Evolutionary conservation across 768 basidiomycete species (phyloP).

Genomic region (Psilocybe azurescens): DNA sequence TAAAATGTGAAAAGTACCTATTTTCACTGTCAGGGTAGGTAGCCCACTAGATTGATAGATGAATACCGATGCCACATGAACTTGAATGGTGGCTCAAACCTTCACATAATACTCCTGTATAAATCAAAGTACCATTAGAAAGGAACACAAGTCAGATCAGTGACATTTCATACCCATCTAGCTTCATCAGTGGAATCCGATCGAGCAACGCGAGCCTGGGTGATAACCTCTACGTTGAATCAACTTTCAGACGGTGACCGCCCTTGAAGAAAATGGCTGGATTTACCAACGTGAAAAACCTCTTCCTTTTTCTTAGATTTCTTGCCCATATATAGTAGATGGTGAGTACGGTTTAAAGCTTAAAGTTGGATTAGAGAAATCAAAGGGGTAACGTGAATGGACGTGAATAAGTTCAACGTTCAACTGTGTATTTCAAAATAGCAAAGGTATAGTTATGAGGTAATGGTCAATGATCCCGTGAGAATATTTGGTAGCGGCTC

Average conservation of each 20-base stretch:
- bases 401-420: too few species aligned
- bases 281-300: slow-evolving; percentile 55
- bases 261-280: too few species aligned
- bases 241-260: neutral
- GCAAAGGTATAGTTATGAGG: neutral
- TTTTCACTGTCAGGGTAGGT: slow-evolving; percentile 61
- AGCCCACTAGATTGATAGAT: slow-evolving; percentile 56
- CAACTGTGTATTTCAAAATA: neutral
- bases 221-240: slow-evolving; percentile 58
- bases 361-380: too few species aligned
- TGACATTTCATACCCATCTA: slow-evolving; percentile 19
- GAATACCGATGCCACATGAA: neutral
- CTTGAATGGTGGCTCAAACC: slow-evolving; percentile 38
- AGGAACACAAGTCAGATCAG: slow-evolving; percentile 1
- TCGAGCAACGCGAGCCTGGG: slow-evolving; percentile 54
- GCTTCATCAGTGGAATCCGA: slow-evolving; percentile 22
- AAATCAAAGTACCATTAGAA: neutral
- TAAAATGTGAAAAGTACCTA: slow-evolving; percentile 43
- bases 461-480: slow-evolving; percentile 1
- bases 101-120: slow-evolving; percentile 69
- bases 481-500: slow-evolving; percentile 3
- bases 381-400: too few species aligned
- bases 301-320: slow-evolving; percentile 27
- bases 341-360: too few species aligned
- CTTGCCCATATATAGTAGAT: neutral